Evolutionary conservation across 139 green algal genomes (phyloP).

Genomic region (Chlamydomonas sp.): DNA sequence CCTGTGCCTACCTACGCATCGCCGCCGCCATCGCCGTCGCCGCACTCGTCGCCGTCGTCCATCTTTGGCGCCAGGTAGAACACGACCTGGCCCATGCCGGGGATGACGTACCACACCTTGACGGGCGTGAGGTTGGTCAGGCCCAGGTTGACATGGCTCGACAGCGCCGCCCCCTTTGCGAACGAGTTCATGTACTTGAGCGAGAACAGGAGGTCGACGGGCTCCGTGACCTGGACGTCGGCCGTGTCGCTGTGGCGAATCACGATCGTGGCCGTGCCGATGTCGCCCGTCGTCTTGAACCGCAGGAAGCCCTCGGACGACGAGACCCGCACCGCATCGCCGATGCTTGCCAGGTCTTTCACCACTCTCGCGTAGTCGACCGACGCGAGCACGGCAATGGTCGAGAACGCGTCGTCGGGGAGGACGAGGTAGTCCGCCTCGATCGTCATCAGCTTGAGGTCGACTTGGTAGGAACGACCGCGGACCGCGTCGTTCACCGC

Average conservation of each 20-base stretch:
- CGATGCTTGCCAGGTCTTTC: constrained; percentile 60
- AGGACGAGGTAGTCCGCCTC: constrained; percentile 92
- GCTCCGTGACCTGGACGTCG: constrained; percentile 82
- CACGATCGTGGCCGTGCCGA: constrained; percentile 37
- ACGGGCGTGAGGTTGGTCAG: constrained; percentile 87
- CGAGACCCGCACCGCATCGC: constrained; percentile 67
- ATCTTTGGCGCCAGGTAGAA: constrained; percentile 85
- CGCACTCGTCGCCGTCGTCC: constrained; percentile 71
- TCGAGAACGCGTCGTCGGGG: constrained; percentile 60
- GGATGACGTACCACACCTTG: constrained; percentile 87
- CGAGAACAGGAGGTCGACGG: constrained; percentile 89
- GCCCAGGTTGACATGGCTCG: constrained; percentile 43
- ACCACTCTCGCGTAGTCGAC: constrained; percentile 88
- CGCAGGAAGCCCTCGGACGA: constrained; percentile 86
- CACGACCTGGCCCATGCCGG: constrained; percentile 66
- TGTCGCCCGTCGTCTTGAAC: constrained; percentile 92
- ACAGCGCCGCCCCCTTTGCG: constrained; percentile 58
- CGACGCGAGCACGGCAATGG: constrained; percentile 37
- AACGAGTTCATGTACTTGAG: constrained; percentile 96
- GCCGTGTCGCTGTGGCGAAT: constrained; percentile 25
- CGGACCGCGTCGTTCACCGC: constrained; percentile 73
- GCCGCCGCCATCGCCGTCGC: no score
- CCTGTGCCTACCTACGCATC: no score
- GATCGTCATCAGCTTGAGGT: constrained; percentile 97
- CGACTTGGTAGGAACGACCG: constrained; percentile 89